These are phyloP conservation scores for Lactarius quietus DNA, from an alignment of 768 basidiomycete species.

Conservation along the genomic window DNA sequence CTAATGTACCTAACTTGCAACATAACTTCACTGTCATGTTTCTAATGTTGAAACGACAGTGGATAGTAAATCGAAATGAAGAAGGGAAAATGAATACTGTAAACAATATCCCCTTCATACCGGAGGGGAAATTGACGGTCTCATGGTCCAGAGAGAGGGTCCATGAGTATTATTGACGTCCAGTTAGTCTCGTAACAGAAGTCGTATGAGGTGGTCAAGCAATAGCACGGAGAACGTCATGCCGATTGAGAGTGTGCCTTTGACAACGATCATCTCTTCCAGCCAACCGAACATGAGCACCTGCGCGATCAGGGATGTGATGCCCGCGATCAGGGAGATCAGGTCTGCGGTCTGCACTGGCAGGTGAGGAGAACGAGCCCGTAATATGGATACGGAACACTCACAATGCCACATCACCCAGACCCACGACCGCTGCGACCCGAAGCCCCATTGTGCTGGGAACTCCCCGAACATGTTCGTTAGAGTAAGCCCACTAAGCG, in stretches of 20 bases:
- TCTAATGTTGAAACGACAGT: no score
- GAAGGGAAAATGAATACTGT: no score
- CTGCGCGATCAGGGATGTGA: slow-evolving; percentile 7
- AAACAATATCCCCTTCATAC: no score
- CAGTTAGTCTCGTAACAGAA: background rate
- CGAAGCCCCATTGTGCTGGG: background rate
- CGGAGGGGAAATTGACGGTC: no score
- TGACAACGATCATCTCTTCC: slow-evolving; percentile 13
- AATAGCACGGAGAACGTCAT: slow-evolving; percentile 5
- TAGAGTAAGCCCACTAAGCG: slow-evolving; percentile 20
- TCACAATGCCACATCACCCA: slow-evolving; percentile 25
- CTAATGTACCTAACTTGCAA: no score
- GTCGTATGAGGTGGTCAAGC: slow-evolving; percentile 8
- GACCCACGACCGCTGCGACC: slow-evolving; percentile 5
- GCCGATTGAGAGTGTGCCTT: slow-evolving; percentile 6
- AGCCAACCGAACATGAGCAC: slow-evolving; percentile 17
- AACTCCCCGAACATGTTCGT: slow-evolving; percentile 21
- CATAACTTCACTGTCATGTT: no score
- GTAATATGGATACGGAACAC: background rate
- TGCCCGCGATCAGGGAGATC: slow-evolving; percentile 12
- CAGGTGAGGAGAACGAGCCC: background rate
- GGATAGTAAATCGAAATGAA: no score
- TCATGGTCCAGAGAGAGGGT: no score
- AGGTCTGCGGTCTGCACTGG: slow-evolving; percentile 6
- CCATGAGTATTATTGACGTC: no score